Base-by-base conservation (phyloP, 768 basidiomycete species). In the Imleria badia region DNA sequence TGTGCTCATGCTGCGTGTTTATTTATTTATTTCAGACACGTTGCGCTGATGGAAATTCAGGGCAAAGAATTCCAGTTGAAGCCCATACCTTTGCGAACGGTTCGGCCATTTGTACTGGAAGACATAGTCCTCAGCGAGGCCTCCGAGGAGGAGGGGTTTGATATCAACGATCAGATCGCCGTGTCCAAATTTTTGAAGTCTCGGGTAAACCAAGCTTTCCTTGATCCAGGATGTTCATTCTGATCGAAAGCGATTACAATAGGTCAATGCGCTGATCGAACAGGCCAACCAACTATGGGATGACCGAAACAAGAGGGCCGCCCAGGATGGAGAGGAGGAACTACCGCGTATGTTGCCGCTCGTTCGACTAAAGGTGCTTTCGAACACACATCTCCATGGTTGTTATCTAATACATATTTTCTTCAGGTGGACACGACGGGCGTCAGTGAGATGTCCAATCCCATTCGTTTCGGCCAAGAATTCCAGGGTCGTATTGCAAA, bases 391-490 rank as follows among this genome's bases (percentile, higher is more conserved):
- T 48, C 19, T 40, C 4, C 3, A 6, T 15, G 23, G 13, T 8
- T 14, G 0, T 36, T 29, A 15, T 30, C 35, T 36, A 10, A 59
- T 35, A 12, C 12, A 31, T 38, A 20, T n/a, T 23, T 29, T 48
- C 49, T 26, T 26, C 34, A 87, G 89, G 93, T 96, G 17, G 93
- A 96, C 67, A 95, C 93, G 0, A 91, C 95, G 0, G 91, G 89
- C 40, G 89, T 94, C 9, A 85, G 84, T 52, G 90, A 92, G 63
- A 93, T 93, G 74, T 93, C 90, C 50, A 99, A 99, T 69, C 95
- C 96, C 22, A 88, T 96, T 48, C 88, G 97, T 11, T 97, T 99
- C 68, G 96, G 97, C 1, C 94, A 96, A 68, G 91, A 96, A 68
- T 98, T 98, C 70, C 82, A 86, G 60, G 92, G 91, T 1, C 81